Conservation (phyloP, 176 grass and related monocot species). For the Bromus sterilis region DNA sequence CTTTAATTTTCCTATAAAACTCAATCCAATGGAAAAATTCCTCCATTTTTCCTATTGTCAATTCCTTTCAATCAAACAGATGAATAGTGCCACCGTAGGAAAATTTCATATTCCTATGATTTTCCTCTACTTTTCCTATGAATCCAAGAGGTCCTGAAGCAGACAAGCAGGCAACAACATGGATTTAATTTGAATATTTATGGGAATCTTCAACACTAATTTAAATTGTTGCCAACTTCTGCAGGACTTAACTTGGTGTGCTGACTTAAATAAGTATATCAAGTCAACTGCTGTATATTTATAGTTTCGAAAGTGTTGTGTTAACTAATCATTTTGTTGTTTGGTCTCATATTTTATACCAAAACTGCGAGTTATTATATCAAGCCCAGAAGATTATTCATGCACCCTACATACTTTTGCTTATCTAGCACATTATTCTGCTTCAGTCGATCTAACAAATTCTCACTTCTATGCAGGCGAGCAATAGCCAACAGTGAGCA, state of each 20-base stretch:
- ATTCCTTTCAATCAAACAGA: too few species aligned
- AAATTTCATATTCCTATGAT: not conserved
- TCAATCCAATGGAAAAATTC: too few species aligned
- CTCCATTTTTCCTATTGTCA: too few species aligned
- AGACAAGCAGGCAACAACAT: not conserved
- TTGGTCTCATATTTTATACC: not conserved
- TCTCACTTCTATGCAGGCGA: not conserved
- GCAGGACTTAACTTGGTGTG: too few species aligned
- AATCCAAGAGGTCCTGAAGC: not conserved
- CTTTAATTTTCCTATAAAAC: too few species aligned
- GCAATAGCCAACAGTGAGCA: not conserved
- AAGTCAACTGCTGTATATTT: not conserved
- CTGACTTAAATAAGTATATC: not conserved
- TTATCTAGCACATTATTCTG: slow-evolving; percentile 5
- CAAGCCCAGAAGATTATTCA: not conserved
- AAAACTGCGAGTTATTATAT: not conserved
- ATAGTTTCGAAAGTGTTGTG: not conserved
- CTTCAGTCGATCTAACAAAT: not conserved
- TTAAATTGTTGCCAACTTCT: not conserved
- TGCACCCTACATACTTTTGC: not conserved
- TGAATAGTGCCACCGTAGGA: not conserved
- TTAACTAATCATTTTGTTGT: not conserved
- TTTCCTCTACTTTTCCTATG: too few species aligned
- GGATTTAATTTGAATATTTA: not conserved
- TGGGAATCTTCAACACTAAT: not conserved